These are phyloP conservation scores for Barbarea vulgaris DNA, from an alignment of 345 rosid species.

Conservation along the genomic window DNA sequence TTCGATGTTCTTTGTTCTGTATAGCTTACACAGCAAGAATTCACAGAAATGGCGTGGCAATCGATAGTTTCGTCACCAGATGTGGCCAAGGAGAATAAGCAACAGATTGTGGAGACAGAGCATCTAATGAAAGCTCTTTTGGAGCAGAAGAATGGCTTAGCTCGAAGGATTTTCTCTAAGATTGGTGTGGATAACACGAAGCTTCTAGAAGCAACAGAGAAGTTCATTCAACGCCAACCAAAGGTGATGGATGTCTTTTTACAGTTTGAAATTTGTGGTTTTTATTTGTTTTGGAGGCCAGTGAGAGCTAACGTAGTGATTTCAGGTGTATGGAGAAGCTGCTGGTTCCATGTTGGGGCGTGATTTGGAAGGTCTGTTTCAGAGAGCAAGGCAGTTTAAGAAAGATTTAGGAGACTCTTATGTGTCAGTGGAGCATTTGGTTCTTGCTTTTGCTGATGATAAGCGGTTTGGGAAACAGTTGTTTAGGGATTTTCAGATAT, in stretches of 20 bases:
- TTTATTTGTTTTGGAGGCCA: neutral
- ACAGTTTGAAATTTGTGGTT: neutral
- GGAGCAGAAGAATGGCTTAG: constrained; percentile 99
- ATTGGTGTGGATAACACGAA: constrained; percentile 85
- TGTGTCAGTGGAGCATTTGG: constrained; percentile 95
- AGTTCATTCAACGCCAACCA: constrained; percentile 88
- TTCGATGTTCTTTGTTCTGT: constrained; percentile 19
- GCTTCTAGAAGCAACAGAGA: constrained; percentile 88
- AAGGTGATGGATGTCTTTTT: constrained; percentile 53
- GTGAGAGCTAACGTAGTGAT: neutral
- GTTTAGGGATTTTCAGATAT: constrained; percentile 80
- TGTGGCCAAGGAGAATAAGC: constrained; percentile 93
- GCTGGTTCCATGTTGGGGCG: constrained; percentile 97
- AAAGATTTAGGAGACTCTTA: constrained; percentile 89
- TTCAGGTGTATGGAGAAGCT: constrained; percentile 84
- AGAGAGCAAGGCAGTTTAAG: constrained; percentile 83
- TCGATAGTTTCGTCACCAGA: constrained; percentile 92
- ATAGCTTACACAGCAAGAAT: constrained; percentile 93
- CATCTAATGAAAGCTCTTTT: constrained; percentile 91
- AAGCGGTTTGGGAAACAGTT: constrained; percentile 89
- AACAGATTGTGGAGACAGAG: constrained; percentile 98
- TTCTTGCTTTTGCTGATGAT: constrained; percentile 81
- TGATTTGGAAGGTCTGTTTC: constrained; percentile 82
- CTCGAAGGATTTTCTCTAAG: constrained; percentile 85
- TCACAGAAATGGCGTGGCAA: constrained; percentile 99